Conservation (phyloP, 306 rosid genomes). For the Chamaecrista fasciculata region DNA sequence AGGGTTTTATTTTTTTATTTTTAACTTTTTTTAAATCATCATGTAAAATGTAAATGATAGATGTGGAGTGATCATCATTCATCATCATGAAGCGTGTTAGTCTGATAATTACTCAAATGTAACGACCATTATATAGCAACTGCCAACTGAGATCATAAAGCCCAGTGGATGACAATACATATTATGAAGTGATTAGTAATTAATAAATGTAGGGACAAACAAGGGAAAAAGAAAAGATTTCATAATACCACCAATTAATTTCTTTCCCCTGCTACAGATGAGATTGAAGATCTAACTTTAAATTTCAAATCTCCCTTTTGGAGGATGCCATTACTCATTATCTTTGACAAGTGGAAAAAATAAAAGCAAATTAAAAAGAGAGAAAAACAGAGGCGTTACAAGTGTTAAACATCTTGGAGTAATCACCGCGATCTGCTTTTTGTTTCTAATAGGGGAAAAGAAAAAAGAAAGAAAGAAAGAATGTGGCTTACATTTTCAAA, state of each 20-base stretch:
- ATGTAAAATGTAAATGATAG: too few relatives aligned
- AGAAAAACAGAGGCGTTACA: neutral
- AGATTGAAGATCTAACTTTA: slow-evolving; percentile 24
- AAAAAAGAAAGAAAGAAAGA: slow-evolving; percentile 9
- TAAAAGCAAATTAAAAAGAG: neutral
- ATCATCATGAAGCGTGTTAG: neutral
- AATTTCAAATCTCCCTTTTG: slow-evolving; percentile 7
- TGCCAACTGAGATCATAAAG: neutral
- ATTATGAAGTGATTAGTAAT: neutral
- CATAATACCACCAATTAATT: slow-evolving; percentile 29
- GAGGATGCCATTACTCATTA: neutral
- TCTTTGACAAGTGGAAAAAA: neutral
- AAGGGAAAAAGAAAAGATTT: slow-evolving; percentile 21
- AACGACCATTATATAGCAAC: neutral
- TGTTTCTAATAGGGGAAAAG: slow-evolving; percentile 35
- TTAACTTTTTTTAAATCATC: too few relatives aligned
- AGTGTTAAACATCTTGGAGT: neutral
- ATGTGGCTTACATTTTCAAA: slow-evolving; percentile 26
- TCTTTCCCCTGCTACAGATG: neutral
- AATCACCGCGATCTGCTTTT: neutral
- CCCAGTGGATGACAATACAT: neutral
- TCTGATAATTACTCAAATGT: neutral
- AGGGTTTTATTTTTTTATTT: too few relatives aligned
- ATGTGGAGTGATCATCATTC: too few relatives aligned
- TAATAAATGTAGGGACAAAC: slow-evolving; percentile 1